Base-by-base conservation (phyloP, 1,139 yeast species). In the Hyphopichia fennica region DNA sequence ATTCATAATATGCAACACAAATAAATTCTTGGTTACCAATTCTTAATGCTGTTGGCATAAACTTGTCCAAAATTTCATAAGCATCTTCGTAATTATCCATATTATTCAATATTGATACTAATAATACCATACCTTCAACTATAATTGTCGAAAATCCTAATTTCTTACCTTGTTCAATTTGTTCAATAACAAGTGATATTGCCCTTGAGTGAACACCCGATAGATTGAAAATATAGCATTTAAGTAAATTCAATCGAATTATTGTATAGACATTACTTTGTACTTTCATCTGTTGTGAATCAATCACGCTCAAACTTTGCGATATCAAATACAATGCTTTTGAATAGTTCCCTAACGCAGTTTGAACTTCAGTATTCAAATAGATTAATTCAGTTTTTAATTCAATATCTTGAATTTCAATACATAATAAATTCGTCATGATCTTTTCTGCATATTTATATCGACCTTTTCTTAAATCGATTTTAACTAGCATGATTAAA, bases 181-280 rank as follows among this genome's bases (percentile, higher is more conserved):
- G 75, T 50, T 75, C 78, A 2, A 79, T 56, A 0, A 77, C 52
- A 32, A 74, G 56, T 0, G 80, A 67, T 13, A 79, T 48, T 0
- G 72, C 77, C 39, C 76, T 62, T 7, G 71, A 55, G 10, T 71
- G 69, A 4, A 67, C 60, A 1, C 70, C 72, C 1, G 75, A 58
- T 11, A 52, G 44, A 22, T 66, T 56, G 45, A 73, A 63, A 2
- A 79, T 62, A 15, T 58, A 55, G 39, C 80, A 71, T 47, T 75
- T 75, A 35, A 79, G 50, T 13, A 79, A 48, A 34, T 72, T 75
- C 41, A 77, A 65, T 49, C 68, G 65, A 29, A 78, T 60, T 14
- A 60, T 60, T 61, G 77, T 66, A 39, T 63, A 67, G 19, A 64
- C 61, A 46, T 75, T 75, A 2, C 52, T 43, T 32, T 45, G 41